phyloP scores from a whole-genome alignment of 306 rosid genomes.

The Gastrolobium villosum region DNA sequence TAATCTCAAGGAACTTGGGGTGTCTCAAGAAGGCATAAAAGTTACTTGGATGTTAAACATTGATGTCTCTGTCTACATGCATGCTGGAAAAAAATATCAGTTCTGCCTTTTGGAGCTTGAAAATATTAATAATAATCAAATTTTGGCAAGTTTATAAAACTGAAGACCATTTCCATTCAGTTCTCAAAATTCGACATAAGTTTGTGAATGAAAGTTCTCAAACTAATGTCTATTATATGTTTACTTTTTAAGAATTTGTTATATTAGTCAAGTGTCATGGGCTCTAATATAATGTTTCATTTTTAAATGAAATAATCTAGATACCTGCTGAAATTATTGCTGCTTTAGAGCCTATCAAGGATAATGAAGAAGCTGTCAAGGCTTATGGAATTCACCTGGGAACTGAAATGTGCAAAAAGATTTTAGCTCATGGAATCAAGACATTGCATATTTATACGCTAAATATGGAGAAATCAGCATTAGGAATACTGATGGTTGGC shows the following conservation, averaged over 20 bases:
- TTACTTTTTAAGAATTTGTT: slow-evolving; percentile 32
- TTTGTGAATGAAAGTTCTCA: slow-evolving; percentile 17
- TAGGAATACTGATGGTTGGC: slow-evolving; percentile 77
- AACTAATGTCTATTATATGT: neutral
- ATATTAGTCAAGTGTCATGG: slow-evolving; percentile 18
- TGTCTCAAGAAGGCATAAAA: slow-evolving; percentile 10
- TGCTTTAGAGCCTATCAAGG: slow-evolving; percentile 95
- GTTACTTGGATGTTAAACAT: slow-evolving; percentile 6
- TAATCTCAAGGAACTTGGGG: neutral
- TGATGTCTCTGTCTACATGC: neutral
- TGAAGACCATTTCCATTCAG: slow-evolving; percentile 21
- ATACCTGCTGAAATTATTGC: slow-evolving; percentile 81
- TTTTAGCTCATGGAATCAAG: slow-evolving; percentile 92
- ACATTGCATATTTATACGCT: slow-evolving; percentile 89
- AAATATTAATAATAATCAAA: slow-evolving; percentile 28
- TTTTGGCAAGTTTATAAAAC: neutral
- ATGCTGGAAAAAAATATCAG: slow-evolving; percentile 7
- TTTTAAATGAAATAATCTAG: slow-evolving; percentile 57
- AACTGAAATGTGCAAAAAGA: slow-evolving; percentile 96
- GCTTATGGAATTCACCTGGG: slow-evolving; percentile 93
- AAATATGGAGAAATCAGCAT: slow-evolving; percentile 95
- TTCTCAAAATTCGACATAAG: slow-evolving; percentile 8
- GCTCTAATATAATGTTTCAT: slow-evolving; percentile 41
- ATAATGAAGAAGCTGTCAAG: slow-evolving; percentile 98
- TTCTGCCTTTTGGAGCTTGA: slow-evolving; percentile 6